These are phyloP conservation scores for Calonectria montana DNA, from an alignment of 2,329 filamentous ascomycete genomes.

Conservation along the genomic window DNA sequence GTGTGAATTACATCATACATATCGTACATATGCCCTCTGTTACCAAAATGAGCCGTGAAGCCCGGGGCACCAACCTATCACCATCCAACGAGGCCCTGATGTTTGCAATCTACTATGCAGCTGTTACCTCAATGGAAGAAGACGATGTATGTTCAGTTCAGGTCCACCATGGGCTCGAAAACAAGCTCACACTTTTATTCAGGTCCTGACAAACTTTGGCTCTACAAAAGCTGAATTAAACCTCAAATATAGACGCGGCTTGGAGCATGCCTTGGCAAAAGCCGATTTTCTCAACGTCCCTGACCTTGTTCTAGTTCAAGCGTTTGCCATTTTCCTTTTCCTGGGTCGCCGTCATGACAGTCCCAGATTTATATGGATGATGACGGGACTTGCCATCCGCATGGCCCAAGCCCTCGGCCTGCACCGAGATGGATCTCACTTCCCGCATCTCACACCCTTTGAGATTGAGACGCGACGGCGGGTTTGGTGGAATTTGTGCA, in stretches of 20 bases:
- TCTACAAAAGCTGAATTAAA: slow-evolving; percentile 57
- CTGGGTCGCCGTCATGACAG: slow-evolving; percentile 64
- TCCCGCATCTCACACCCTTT: slow-evolving; percentile 65
- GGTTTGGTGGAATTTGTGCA: slow-evolving; percentile 70
- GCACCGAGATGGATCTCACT: slow-evolving; percentile 67
- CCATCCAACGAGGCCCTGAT: slow-evolving; percentile 63
- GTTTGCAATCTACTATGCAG: slow-evolving; percentile 68
- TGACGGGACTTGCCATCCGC: slow-evolving; percentile 71
- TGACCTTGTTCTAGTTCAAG: slow-evolving; percentile 70
- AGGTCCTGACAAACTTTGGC: slow-evolving; percentile 63
- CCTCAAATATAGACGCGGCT: slow-evolving; percentile 62
- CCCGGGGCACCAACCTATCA: slow-evolving; percentile 49
- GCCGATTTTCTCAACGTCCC: slow-evolving; percentile 71
- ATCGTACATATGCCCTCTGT: slow-evolving; percentile 60
- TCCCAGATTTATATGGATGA: slow-evolving; percentile 69
- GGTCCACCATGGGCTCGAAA: not conserved
- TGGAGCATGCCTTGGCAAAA: slow-evolving; percentile 70
- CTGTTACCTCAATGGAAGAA: slow-evolving; percentile 67
- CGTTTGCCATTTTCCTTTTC: slow-evolving; percentile 69
- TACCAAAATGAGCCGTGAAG: slow-evolving; percentile 45
- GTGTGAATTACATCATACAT: slow-evolving; percentile 59
- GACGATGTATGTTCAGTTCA: slow-evolving; percentile 58
- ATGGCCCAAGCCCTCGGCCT: slow-evolving; percentile 66
- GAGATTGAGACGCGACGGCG: slow-evolving; percentile 72
- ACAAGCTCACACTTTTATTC: not conserved